These are phyloP conservation scores for Neofusicoccum sp. DNA, from an alignment of 2,329 filamentous ascomycete genomes.

Conservation along the genomic window DNA sequence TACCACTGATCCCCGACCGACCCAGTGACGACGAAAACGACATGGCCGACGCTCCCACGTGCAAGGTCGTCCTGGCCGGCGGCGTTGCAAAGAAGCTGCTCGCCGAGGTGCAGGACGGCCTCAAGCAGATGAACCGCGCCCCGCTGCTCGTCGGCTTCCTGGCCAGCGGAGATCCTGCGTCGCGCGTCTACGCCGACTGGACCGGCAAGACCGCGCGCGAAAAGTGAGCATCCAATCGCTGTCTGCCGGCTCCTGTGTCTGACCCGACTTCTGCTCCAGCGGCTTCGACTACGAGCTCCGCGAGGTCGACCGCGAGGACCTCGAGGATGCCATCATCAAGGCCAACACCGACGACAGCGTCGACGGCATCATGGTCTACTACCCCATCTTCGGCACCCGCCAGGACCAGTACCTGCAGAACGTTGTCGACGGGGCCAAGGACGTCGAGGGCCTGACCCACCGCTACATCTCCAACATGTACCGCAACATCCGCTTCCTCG, in stretches of 20 bases:
- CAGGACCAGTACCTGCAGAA: slow-evolving; percentile 97
- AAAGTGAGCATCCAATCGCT: slow-evolving; percentile 66
- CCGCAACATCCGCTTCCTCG: slow-evolving; percentile 94
- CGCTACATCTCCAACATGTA: slow-evolving; percentile 99
- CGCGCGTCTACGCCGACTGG: slow-evolving; percentile 93
- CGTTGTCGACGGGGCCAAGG: slow-evolving; percentile 85
- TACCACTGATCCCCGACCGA: background rate
- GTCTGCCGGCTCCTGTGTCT: slow-evolving; percentile 5
- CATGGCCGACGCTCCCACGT: slow-evolving; percentile 53
- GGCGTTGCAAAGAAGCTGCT: slow-evolving; percentile 83
- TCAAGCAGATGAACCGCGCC: slow-evolving; percentile 70
- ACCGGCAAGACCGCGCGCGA: slow-evolving; percentile 95
- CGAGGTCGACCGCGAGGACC: slow-evolving; percentile 79
- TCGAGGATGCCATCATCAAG: slow-evolving; percentile 84
- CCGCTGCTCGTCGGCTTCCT: slow-evolving; percentile 89
- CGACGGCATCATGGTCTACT: slow-evolving; percentile 96
- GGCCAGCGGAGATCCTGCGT: slow-evolving; percentile 87
- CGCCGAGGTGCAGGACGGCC: slow-evolving; percentile 73
- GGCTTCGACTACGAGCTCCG: slow-evolving; percentile 89
- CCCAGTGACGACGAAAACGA: slow-evolving; percentile 9
- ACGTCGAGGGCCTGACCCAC: slow-evolving; percentile 93
- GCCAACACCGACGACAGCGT: slow-evolving; percentile 79
- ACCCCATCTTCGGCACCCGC: slow-evolving; percentile 88
- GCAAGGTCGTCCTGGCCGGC: slow-evolving; percentile 90
- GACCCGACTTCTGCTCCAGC: slow-evolving; percentile 39